Conservation (phyloP, 176 grass and related monocot species). For the Oryza coarctata region DNA sequence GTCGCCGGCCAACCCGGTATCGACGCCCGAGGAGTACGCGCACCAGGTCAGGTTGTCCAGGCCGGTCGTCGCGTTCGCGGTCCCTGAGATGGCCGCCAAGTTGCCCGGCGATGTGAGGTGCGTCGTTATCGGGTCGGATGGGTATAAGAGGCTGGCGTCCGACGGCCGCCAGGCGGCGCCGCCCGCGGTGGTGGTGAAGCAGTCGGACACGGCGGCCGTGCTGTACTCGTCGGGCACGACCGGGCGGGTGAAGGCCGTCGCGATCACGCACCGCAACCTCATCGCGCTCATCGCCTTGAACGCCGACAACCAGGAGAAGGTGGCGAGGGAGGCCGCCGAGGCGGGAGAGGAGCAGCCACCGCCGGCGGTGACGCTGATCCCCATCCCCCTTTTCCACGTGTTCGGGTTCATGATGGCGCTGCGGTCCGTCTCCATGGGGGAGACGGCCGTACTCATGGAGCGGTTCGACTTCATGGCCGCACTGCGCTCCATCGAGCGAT, state of each 20-base stretch:
- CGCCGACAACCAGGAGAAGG: not conserved
- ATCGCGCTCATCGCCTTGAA: constrained; percentile 45
- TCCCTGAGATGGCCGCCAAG: constrained; percentile 38
- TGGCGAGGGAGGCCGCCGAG: constrained; percentile 26
- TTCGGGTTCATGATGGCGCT: constrained; percentile 75
- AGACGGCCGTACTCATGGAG: constrained; percentile 81
- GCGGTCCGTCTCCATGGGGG: constrained; percentile 55
- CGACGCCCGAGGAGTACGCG: constrained; percentile 49
- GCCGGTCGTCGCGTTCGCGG: constrained; percentile 55
- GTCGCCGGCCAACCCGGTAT: constrained; percentile 63
- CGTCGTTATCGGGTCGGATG: constrained; percentile 58
- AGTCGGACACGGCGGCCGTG: constrained; percentile 75
- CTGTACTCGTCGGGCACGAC: constrained; percentile 91
- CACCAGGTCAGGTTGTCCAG: constrained; percentile 48
- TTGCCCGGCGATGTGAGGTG: constrained; percentile 31
- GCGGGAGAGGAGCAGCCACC: constrained; percentile 32
- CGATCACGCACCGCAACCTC: constrained; percentile 69
- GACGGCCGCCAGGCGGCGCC: not conserved
- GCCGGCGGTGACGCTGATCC: constrained; percentile 46
- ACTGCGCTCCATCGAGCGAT: constrained; percentile 55
- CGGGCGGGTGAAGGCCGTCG: constrained; percentile 72
- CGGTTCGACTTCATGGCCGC: constrained; percentile 59
- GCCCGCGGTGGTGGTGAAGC: constrained; percentile 46
- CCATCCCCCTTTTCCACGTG: constrained; percentile 75
- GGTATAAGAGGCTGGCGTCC: constrained; percentile 36